These are phyloP conservation scores for Elaeis oleifera DNA, from an alignment of 202 grass and related monocot genomes.

Conservation along the genomic window DNA sequence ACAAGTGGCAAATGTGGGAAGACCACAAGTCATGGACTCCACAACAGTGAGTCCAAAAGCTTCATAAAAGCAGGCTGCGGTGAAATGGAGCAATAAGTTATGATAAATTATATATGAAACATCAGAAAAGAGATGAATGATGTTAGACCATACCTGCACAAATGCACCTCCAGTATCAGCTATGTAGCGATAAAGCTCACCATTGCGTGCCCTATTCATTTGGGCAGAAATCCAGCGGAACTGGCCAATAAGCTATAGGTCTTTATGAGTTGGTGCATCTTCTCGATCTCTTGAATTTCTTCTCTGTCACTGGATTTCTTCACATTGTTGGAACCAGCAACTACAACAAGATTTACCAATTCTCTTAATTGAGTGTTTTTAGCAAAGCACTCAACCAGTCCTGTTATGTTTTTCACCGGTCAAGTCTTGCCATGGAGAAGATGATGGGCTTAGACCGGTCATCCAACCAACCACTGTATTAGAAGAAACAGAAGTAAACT, in stretches of 20 bases:
- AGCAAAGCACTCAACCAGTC: constrained; percentile 71
- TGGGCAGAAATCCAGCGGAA: constrained; percentile 96
- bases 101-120: not conserved
- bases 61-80: constrained; percentile 91
- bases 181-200: constrained; percentile 94
- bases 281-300: constrained; percentile 92
- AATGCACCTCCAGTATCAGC: constrained; percentile 79
- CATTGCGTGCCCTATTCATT: constrained; percentile 75
- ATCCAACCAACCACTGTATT: constrained; percentile 71
- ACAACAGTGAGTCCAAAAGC: constrained; percentile 94
- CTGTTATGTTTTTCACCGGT: constrained; percentile 96
- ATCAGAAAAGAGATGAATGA: constrained; percentile 1
- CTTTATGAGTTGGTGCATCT: constrained; percentile 85
- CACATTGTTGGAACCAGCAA: constrained; percentile 75
- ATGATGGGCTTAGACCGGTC: constrained; percentile 84
- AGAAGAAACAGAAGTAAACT: not conserved
- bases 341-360: constrained; percentile 79
- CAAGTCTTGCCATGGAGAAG: constrained; percentile 96
- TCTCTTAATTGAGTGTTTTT: constrained; percentile 60
- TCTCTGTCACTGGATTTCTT: constrained; percentile 83
- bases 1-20: constrained; percentile 87
- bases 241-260: constrained; percentile 72
- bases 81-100: not conserved
- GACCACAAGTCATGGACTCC: constrained; percentile 94
- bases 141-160: constrained; percentile 58